Evolutionary conservation across 495 filamentous ascomycete genomes (phyloP).

Genomic region (Daldinia caldariorum): DNA sequence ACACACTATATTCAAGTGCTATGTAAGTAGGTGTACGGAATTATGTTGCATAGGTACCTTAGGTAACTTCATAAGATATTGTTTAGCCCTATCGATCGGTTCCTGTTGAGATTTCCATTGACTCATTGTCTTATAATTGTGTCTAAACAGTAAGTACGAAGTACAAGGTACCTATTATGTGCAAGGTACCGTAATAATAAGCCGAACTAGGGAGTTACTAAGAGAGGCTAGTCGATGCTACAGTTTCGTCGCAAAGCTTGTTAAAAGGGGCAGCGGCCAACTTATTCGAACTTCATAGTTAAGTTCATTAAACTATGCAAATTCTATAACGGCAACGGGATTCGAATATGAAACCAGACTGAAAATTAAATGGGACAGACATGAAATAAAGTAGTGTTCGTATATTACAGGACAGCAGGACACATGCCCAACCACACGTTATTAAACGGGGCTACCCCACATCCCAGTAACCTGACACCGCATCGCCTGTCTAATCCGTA

Average conservation of each 20-base stretch:
- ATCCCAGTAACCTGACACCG: conserved; percentile 1
- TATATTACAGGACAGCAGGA: conserved; percentile 1
- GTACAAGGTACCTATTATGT: too few relatives aligned
- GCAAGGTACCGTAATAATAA: background rate
- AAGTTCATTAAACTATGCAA: too few relatives aligned
- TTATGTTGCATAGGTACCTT: too few relatives aligned
- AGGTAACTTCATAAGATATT: background rate
- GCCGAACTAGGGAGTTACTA: background rate
- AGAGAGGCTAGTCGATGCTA: background rate
- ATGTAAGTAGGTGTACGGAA: too few relatives aligned
- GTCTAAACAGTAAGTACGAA: too few relatives aligned
- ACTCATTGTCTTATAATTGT: background rate
- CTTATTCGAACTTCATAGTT: too few relatives aligned
- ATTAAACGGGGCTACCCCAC: background rate
- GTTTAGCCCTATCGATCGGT: background rate
- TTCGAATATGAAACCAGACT: conserved; percentile 6
- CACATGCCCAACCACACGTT: background rate
- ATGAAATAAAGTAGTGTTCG: background rate
- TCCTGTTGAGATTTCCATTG: background rate
- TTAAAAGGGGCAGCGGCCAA: background rate
- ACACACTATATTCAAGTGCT: background rate
- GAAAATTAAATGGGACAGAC: conserved; percentile 1
- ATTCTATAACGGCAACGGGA: background rate
- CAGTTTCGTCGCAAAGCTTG: background rate
- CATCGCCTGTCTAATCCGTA: too few relatives aligned